phyloP scores from a whole-genome alignment of 139 green algal species.

The Eudorina sp. region DNA sequence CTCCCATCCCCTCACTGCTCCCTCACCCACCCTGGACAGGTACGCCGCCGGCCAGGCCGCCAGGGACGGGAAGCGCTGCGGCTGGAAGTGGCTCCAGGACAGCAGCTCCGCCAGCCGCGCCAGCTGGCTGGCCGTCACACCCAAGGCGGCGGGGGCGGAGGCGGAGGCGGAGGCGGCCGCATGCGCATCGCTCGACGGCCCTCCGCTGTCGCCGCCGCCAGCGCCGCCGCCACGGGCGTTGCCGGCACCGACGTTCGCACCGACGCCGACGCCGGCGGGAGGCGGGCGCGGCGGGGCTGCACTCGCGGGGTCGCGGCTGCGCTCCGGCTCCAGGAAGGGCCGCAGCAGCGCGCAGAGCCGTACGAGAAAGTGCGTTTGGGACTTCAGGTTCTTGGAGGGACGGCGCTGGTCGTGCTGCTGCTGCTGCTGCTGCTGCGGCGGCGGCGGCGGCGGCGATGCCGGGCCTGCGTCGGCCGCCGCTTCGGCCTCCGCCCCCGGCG shows the following conservation, averaged over 20 bases:
- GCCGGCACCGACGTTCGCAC: not conserved
- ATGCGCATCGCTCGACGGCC: not conserved
- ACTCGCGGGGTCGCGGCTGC: not conserved
- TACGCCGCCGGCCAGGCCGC: not conserved
- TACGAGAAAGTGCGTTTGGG: not conserved
- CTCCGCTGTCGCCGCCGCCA: not conserved
- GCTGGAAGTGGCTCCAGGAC: constrained; percentile 1
- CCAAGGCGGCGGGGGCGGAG: no score
- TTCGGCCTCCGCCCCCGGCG: not conserved
- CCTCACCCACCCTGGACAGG: not conserved
- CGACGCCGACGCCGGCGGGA: not conserved
- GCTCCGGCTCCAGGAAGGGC: not conserved
- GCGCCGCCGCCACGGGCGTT: not conserved
- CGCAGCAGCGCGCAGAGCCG: not conserved
- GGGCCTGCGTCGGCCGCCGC: no score
- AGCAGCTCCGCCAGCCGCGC: constrained; percentile 26
- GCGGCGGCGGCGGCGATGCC: not conserved
- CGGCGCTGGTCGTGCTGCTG: not conserved
- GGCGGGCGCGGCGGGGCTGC: no score
- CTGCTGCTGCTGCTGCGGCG: not conserved
- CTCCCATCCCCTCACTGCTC: not conserved
- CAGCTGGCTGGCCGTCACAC: not conserved
- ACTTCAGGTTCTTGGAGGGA: not conserved
- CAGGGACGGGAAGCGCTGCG: not conserved
- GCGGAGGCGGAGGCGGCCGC: no score